phyloP scores from a whole-genome alignment of 768 basidiomycete species.

The Paxillus involutus region DNA sequence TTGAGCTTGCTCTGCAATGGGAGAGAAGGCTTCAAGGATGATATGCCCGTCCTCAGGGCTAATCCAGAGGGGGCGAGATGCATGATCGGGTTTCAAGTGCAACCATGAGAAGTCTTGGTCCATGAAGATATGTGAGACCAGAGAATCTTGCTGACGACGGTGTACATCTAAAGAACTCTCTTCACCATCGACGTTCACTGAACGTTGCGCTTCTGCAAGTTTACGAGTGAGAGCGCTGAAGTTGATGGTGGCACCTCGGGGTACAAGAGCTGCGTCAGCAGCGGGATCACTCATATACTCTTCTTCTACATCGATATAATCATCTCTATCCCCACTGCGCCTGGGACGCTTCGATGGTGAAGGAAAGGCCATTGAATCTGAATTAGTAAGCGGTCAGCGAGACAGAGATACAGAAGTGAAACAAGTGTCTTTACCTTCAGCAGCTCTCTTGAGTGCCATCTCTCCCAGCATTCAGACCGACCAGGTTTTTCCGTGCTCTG shows the following conservation, averaged over 20 bases:
- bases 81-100: conserved; percentile 87
- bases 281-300: conserved; percentile 42
- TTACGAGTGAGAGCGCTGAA: conserved; percentile 82
- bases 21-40: conserved; percentile 96
- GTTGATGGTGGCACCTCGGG: conserved; percentile 80
- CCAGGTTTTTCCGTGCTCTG: neutral
- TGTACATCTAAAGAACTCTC: conserved; percentile 60
- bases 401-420: neutral
- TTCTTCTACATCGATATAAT: conserved; percentile 58
- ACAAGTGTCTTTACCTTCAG: conserved; percentile 34
- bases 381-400: neutral
- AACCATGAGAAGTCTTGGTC: conserved; percentile 86
- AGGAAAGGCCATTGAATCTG: conserved; percentile 21
- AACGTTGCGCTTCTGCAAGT: conserved; percentile 61
- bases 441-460: conserved; percentile 41
- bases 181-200: conserved; percentile 36
- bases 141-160: conserved; percentile 69
- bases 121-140: conserved; percentile 82
- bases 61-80: conserved; percentile 94
- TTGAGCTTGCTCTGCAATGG: conserved; percentile 97
- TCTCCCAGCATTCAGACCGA: neutral
- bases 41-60: conserved; percentile 90
- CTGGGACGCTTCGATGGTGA: conserved; percentile 41
- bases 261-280: conserved; percentile 47
- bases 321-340: conserved; percentile 50